These are phyloP conservation scores for Mucor sp. DNA, from an alignment of 371 early-diverging fungal genomes.

Conservation along the genomic window DNA sequence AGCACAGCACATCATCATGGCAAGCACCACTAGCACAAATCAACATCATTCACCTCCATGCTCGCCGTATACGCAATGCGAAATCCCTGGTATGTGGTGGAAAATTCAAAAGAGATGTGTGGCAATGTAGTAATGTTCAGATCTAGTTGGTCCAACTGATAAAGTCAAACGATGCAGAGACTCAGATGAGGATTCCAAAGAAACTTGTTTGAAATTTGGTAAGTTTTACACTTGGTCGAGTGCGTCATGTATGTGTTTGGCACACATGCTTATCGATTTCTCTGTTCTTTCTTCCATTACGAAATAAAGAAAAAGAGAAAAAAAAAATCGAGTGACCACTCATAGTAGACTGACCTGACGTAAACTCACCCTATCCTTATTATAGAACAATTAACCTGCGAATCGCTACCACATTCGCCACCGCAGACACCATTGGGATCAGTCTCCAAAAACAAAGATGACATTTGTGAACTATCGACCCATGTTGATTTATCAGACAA, in stretches of 20 bases:
- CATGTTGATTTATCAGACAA: constrained; percentile 19
- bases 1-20: not conserved
- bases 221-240: not conserved
- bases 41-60: not conserved
- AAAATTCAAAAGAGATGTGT: not conserved
- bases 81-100: not conserved
- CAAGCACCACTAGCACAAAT: not conserved
- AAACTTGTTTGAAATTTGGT: constrained; percentile 17
- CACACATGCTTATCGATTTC: not conserved
- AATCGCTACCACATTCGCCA: constrained; percentile 28
- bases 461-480: constrained; percentile 12
- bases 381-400: constrained; percentile 25
- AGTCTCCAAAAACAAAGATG: constrained; percentile 7
- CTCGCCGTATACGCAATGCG: not conserved
- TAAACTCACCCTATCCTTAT: not conserved
- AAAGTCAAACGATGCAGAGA: constrained; percentile 14
- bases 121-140: not conserved
- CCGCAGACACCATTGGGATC: constrained; percentile 32
- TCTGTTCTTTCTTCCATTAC: not conserved
- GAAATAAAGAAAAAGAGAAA: not conserved
- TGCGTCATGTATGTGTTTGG: not conserved
- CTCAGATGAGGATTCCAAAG: constrained; percentile 7
- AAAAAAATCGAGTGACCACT: not conserved
- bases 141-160: constrained; percentile 14
- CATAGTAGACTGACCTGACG: not conserved